A percentile compares a stretch with the other conserved stretches of the same genome.
Conservation (phyloP, 73 alveolate genomes). For the Paramecium bursaria region DNA sequence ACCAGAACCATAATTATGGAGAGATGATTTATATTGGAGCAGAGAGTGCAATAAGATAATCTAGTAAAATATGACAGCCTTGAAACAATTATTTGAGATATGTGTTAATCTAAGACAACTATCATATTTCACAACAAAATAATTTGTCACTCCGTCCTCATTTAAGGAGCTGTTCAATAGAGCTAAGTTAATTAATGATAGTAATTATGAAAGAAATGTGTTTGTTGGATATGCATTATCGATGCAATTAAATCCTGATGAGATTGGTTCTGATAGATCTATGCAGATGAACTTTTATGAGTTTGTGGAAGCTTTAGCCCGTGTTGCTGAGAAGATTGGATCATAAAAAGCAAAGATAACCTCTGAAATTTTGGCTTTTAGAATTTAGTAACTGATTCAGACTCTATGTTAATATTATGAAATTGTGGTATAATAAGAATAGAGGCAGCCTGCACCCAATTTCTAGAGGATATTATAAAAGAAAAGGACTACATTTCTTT, state of each 20-base stretch:
- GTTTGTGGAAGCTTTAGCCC: constrained; percentile 65
- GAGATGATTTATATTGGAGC: constrained; percentile 65
- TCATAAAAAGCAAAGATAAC: constrained; percentile 10
- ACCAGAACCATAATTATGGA: constrained; percentile 60
- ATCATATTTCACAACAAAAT: constrained; percentile 24
- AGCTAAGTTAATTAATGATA: constrained; percentile 41
- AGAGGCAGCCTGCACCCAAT: not conserved
- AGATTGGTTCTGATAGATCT: constrained; percentile 50
- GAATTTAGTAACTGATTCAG: constrained; percentile 1
- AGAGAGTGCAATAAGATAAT: constrained; percentile 59
- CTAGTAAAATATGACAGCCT: not conserved
- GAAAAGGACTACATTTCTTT: not conserved
- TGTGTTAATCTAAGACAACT: constrained; percentile 20
- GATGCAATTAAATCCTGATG: constrained; percentile 59
- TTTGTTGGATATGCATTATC: constrained; percentile 54
- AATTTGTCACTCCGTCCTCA: constrained; percentile 10
- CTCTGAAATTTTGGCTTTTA: constrained; percentile 19
- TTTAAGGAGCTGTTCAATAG: constrained; percentile 23
- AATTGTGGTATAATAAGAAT: not conserved
- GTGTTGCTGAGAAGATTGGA: constrained; percentile 66
- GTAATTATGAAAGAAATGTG: constrained; percentile 65
- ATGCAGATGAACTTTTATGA: constrained; percentile 61
- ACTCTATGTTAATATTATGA: not conserved
- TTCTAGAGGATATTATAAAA: not conserved
- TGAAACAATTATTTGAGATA: not conserved